These are phyloP conservation scores for Maudiozyma pseudohumilis DNA, from an alignment of 805 yeast genomes.

Conservation along the genomic window DNA sequence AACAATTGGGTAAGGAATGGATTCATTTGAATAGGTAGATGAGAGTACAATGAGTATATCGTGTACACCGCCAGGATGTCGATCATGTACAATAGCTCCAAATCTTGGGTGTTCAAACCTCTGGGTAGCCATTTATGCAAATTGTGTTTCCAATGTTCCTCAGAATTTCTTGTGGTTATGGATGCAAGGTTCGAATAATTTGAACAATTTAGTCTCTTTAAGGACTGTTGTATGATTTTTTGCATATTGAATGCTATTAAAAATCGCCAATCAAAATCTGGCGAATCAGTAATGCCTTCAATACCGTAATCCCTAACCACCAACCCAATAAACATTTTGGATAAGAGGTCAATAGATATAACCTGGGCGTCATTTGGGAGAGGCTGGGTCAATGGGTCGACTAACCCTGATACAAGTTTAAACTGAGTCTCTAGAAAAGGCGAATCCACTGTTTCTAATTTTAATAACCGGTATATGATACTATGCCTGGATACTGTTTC, in stretches of 20 bases:
- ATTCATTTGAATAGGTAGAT: slow-evolving; percentile 34
- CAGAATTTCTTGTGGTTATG: slow-evolving; percentile 6
- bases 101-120: slow-evolving; percentile 31
- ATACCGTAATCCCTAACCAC: slow-evolving; percentile 18
- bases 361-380: slow-evolving; percentile 44
- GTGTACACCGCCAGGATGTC: slow-evolving; percentile 34
- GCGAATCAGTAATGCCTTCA: slow-evolving; percentile 1
- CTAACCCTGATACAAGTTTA: slow-evolving; percentile 30
- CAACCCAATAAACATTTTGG: slow-evolving; percentile 42
- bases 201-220: slow-evolving; percentile 19
- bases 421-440: slow-evolving; percentile 20
- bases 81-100: slow-evolving; percentile 39
- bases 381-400: slow-evolving; percentile 66
- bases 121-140: slow-evolving; percentile 30
- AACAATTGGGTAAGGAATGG: slow-evolving; percentile 54
- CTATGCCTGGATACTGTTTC: slow-evolving; percentile 20
- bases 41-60: slow-evolving; percentile 35
- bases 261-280: slow-evolving; percentile 20
- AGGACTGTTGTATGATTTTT: slow-evolving; percentile 17
- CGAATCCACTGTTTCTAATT: slow-evolving; percentile 7
- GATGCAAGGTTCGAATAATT: slow-evolving; percentile 18
- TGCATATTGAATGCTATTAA: slow-evolving; percentile 24
- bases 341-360: slow-evolving; percentile 46
- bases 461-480: slow-evolving; percentile 13
- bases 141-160: slow-evolving; percentile 23